phyloP scores from a whole-genome alignment of 352 stramenopile genomes.

The Pythium vanterpoolii region DNA sequence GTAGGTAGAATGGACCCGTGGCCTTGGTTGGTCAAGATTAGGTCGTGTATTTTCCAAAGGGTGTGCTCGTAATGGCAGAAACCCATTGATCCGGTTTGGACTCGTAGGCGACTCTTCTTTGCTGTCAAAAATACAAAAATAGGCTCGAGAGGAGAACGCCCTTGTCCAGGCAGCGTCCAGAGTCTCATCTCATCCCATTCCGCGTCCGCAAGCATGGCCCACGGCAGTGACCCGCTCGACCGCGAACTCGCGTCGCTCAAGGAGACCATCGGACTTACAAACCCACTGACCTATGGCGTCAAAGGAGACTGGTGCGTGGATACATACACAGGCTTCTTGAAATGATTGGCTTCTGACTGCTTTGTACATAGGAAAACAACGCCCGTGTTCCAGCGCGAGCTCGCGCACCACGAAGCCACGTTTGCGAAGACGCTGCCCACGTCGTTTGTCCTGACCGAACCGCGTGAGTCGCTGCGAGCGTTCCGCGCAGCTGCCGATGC shows the following conservation, averaged over 20 bases:
- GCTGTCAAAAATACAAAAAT: constrained; percentile 12
- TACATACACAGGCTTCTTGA: too few species aligned
- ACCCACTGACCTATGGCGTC: constrained; percentile 73
- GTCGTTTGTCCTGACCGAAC: constrained; percentile 68
- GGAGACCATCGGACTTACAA: constrained; percentile 74
- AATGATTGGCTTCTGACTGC: too few species aligned
- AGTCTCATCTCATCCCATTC: neutral
- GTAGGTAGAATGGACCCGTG: constrained; percentile 11
- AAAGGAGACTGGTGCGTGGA: constrained; percentile 67
- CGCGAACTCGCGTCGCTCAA: constrained; percentile 63
- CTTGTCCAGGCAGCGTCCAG: neutral
- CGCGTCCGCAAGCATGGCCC: constrained; percentile 1
- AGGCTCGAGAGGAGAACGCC: neutral
- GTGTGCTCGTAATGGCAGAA: constrained; percentile 2
- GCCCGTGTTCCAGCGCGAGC: constrained; percentile 31
- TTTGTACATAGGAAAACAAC: constrained; percentile 45
- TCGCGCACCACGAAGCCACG: constrained; percentile 38
- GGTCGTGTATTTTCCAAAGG: constrained; percentile 9
- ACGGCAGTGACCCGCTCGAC: constrained; percentile 45
- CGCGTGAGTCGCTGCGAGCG: constrained; percentile 31
- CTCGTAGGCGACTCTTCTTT: neutral
- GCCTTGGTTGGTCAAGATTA: too few species aligned
- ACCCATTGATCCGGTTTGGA: neutral
- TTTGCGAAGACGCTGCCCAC: constrained; percentile 51
- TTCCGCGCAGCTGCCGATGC: constrained; percentile 50